Conservation (phyloP, 192 early-diverging fungal genomes). For the Podila epigama region DNA sequence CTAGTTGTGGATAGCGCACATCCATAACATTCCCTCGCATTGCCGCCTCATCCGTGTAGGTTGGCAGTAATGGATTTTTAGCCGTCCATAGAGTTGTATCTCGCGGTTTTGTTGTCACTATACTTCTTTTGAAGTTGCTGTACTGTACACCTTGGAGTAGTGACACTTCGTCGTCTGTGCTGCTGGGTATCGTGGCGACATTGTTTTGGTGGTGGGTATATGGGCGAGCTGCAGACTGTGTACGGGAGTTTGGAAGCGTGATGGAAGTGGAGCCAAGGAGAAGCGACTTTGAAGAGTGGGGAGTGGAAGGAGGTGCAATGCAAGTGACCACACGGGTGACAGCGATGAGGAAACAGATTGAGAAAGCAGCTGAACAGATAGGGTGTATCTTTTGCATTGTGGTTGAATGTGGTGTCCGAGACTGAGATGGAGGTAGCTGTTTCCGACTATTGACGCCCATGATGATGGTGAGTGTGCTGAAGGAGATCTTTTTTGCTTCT, state of each 20-base stretch:
- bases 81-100: too few relatives aligned
- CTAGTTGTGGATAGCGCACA: too few relatives aligned
- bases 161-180: too few relatives aligned
- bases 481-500: too few relatives aligned
- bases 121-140: too few relatives aligned
- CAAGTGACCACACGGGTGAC: background rate
- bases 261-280: background rate
- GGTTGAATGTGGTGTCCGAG: conserved; percentile 57
- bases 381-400: background rate
- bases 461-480: too few relatives aligned
- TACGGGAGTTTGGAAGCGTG: background rate
- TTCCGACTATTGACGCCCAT: too few relatives aligned
- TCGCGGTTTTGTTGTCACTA: too few relatives aligned
- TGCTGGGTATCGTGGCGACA: background rate
- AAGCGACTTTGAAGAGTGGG: background rate
- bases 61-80: too few relatives aligned
- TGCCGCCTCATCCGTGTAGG: too few relatives aligned
- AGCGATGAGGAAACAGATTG: background rate
- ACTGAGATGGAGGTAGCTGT: conserved; percentile 64
- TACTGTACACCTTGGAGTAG: too few relatives aligned
- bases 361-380: background rate
- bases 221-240: background rate
- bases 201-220: background rate
- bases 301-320: background rate
- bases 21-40: too few relatives aligned